Conservation (phyloP, 371 early-diverging fungal species). For the Apophysomyces elegans region DNA sequence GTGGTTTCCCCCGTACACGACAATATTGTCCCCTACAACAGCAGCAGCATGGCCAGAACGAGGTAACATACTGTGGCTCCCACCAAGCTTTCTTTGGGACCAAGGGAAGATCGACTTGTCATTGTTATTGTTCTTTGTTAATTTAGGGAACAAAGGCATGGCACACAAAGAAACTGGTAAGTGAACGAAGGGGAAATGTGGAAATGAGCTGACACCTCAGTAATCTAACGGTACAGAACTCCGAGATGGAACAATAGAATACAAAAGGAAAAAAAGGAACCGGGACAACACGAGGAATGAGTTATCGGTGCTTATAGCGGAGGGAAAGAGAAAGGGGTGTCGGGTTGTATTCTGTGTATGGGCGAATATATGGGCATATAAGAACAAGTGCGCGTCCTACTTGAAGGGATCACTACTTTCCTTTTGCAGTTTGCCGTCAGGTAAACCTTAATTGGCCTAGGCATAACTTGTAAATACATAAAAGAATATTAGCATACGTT, state of each 20-base stretch:
- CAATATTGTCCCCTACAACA: neutral
- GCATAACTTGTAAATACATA: too few species aligned
- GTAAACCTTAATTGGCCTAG: neutral
- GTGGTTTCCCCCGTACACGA: conserved; percentile 1
- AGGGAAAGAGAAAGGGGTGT: conserved; percentile 1
- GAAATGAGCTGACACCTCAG: neutral
- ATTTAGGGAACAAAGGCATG: conserved; percentile 6
- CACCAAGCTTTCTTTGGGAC: conserved; percentile 2
- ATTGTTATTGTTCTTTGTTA: neutral
- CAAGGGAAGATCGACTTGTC: conserved; percentile 9
- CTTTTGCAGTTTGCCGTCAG: neutral
- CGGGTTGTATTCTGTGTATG: conserved; percentile 1
- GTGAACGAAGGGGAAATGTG: neutral
- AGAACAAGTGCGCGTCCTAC: neutral
- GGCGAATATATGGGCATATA: neutral
- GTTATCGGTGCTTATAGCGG: conserved; percentile 4
- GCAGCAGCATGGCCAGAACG: neutral
- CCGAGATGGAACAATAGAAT: conserved; percentile 5
- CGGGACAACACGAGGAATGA: conserved; percentile 6
- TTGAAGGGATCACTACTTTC: neutral
- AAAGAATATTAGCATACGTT: too few species aligned
- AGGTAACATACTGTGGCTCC: neutral
- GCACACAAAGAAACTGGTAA: neutral
- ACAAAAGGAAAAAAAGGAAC: conserved; percentile 3
- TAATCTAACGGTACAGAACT: neutral